Evolutionary conservation across 352 stramenopile genomes (phyloP).

Genomic region (Globisporangium parvum): DNA sequence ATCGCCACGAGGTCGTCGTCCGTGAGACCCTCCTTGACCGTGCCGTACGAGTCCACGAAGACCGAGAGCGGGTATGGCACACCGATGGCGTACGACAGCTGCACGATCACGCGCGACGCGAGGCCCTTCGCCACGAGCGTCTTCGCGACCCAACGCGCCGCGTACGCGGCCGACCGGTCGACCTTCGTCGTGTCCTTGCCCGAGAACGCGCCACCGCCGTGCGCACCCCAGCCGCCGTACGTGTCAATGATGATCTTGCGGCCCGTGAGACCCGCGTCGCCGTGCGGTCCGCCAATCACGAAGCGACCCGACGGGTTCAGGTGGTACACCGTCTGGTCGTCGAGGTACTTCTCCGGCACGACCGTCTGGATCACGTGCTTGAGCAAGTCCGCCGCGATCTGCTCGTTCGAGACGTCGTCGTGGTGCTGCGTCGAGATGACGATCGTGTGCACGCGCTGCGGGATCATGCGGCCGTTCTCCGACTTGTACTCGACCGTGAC

Average conservation of each 20-base stretch:
- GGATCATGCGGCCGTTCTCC: conserved; percentile 92
- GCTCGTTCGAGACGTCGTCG: conserved; percentile 97
- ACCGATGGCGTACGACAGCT: conserved; percentile 99
- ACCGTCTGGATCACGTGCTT: conserved; percentile 99
- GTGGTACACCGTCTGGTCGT: conserved; percentile 99
- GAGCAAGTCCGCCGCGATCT: conserved; percentile 97
- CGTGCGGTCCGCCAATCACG: conserved; percentile 98
- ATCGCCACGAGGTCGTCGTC: conserved; percentile 96
- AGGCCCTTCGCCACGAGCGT: conserved; percentile 95
- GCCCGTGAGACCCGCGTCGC: conserved; percentile 97
- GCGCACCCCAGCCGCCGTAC: conserved; percentile 98
- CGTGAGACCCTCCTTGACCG: conserved; percentile 91
- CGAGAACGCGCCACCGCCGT: conserved; percentile 98
- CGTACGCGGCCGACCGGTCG: conserved; percentile 97
- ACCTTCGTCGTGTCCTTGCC: conserved; percentile 99
- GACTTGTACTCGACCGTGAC: conserved; percentile 98
- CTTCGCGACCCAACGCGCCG: conserved; percentile 98
- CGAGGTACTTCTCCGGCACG: conserved; percentile 98
- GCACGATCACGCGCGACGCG: conserved; percentile 92
- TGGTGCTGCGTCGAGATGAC: conserved; percentile 99
- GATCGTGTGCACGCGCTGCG: conserved; percentile 97
- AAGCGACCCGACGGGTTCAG: conserved; percentile 99
- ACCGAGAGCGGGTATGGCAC: conserved; percentile 96
- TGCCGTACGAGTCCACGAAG: conserved; percentile 98
- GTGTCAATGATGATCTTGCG: conserved; percentile 99